A percentile compares a stretch with the other conserved stretches of the same genome.
Conservation (phyloP, 495 filamentous ascomycete genomes). For the Aspergillus haitiensis region DNA sequence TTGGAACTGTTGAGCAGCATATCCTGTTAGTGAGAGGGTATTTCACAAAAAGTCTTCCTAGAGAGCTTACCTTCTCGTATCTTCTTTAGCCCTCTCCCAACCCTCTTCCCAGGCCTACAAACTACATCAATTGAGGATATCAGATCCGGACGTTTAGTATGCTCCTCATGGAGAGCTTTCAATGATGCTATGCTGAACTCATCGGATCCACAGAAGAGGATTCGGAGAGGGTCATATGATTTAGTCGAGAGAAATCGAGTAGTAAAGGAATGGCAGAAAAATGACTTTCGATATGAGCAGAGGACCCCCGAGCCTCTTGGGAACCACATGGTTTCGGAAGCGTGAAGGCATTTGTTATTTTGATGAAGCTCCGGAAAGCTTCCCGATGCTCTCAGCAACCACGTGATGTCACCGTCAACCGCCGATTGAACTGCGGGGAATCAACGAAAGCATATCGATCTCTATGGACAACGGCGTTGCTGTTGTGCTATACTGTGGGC, state of each 20-base stretch:
- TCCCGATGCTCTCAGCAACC: conserved; percentile 19
- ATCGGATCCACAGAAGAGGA: conserved; percentile 95
- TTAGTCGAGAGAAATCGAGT: conserved; percentile 35
- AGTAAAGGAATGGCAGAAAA: conserved; percentile 14
- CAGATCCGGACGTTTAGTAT: conserved; percentile 48
- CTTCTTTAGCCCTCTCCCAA: conserved; percentile 69
- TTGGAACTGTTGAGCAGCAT: conserved; percentile 59
- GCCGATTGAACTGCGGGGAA: conserved; percentile 18
- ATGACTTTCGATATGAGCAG: conserved; percentile 25
- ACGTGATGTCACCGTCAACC: conserved; percentile 45
- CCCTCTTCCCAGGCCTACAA: conserved; percentile 70
- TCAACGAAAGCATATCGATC: not conserved
- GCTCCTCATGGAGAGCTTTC: conserved; percentile 64
- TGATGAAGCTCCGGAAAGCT: conserved; percentile 21
- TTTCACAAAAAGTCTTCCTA: conserved; percentile 11
- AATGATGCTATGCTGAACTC: conserved; percentile 84
- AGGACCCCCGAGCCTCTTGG: conserved; percentile 23
- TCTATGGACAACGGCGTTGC: conserved; percentile 4
- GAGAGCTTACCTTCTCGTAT: conserved; percentile 62
- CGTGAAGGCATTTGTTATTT: not conserved
- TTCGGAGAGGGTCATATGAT: conserved; percentile 66
- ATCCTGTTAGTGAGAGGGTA: conserved; percentile 14
- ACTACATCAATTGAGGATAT: conserved; percentile 88
- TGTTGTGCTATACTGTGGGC: conserved; percentile 16
- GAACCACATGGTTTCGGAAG: conserved; percentile 27